Evolutionary conservation across 805 yeast species (phyloP), one percentile per base, ranked within the genome.

Genomic region (Teunomyces atbi): DNA sequence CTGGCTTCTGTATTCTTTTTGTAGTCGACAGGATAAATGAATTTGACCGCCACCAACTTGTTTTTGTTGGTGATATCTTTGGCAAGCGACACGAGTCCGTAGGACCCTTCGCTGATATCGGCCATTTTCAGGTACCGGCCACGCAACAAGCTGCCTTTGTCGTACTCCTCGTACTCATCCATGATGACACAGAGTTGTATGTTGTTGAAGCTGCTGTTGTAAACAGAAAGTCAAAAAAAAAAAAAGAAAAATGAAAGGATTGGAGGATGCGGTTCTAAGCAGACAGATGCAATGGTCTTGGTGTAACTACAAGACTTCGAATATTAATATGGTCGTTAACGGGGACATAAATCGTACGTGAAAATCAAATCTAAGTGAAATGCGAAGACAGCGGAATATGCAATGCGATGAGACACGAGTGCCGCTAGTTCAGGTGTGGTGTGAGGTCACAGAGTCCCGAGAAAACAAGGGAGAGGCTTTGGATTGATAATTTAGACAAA

Each of bases 31-130:
- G 87, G 84, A 55, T 82, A 84, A 45, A 90, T 84, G 61, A 87
- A 88, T 67, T 92, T 91, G 50, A 92, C 82, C 2, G 97, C 98
- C 23, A 87, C 95, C 41, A 86, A 66, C 45, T 72, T 69, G 51
- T 72, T 58, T 26, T 62, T 55, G 26, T 60, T 48, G 32, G 71
- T 66, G 20, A 76, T 73, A 63, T 92, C 96, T 57, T 82, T 83
- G 7, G 96, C 97, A 20, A 92, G 74, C 2, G 95, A 83, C 6
- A 92, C 98, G 40, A 86, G 78, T 42, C 98, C 98, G 65, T 89
- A 92, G 0, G 97, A 89, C 26, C 98, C 98, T 64, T 89, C 91
- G 60, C 91, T 88, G 48, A 92, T 79, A 59, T 83, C 88, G 47
- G 80, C 82, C 18, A 89, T 74, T 55, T 84, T 84, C 47, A 72